Base-by-base conservation (phyloP, 1,139 yeast species). In the Hemisphaericaspora subhashii region DNA sequence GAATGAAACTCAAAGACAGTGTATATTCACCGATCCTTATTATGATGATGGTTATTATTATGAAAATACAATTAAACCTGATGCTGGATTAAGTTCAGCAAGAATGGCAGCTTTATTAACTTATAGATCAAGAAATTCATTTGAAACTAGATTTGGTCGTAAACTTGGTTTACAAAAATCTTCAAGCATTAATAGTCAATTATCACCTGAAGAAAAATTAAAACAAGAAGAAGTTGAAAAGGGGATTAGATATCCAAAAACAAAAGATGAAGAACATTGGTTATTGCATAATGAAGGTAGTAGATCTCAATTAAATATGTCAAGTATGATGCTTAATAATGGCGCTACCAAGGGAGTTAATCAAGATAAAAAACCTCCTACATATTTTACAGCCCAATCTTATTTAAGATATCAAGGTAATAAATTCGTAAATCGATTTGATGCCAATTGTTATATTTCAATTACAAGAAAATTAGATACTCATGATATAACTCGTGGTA, bases 1-100 rank as follows among this genome's bases (percentile, higher is more conserved):
- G 98, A 92, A 95, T 42, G 98, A 92, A 58, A 95, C 98, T 6
- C 98, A 92, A 63, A 77, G 98, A 53, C 98, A 92, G 60, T 82
- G 95, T 48, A 88, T 92, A 23, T 92, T 90, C 62, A 83, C 95
- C 18, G 98, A 92, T 60, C 98, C 98, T 5, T 84, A 84, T 56
- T 92, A 89, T 57, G 76, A 77, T 42, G 97, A 89, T 55, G 98
- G 98, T 2, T 88, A 86, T 61, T 72, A 72, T 47, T 90, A 86
- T 55, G 67, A 80, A 12, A 68, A 77, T 31, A 58, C 55, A 1
- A 45, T 39, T 16, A 94, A 90, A 8, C 98, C 98, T 2, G 72
- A 71, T 25, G 76, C 83, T 5, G 98, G 98, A 0, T 69, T 92
- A 17, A 85, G 96, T 27, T 98, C 98, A 2, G 98, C 98, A 0